Base-by-base conservation (phyloP, 345 rosid genomes). In the Acer campestre region DNA sequence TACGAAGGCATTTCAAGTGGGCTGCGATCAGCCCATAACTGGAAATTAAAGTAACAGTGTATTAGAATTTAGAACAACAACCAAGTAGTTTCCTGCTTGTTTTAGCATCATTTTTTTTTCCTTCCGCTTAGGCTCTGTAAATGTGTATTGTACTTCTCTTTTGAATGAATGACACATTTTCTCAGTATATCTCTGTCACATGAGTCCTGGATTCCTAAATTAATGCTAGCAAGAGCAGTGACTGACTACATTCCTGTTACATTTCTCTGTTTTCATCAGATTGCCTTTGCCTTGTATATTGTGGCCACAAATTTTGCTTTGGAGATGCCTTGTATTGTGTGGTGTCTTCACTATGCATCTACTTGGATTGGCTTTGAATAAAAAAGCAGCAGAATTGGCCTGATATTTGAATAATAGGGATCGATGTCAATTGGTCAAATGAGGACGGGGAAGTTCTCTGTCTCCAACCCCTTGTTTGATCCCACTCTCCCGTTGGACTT, bases 1-100 rank as follows among this genome's bases (percentile, higher is more conserved):
- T 92, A 95, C 18, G 96, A 91, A 74, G 96, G 99, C 56, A 95
- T 95, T 70, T 61, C 86, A 25, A 88, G 80, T 20, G 98, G 87
- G 13, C 98, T 92, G 2, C 89, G 99, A 61, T 83, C 89, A 69
- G 93, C 97, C 20, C 98, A 95, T 84, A 85, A 81, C 75, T 95
- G 99, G 99, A 87, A 84, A 80, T 82, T 95, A 67, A 93, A 84
- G 75, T 79, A 64, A 42, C 79, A 84, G 82, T 72, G 35, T 64
- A 51, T 20, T 35, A 20, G 70, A 75, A 31, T 2, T 20, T 35
- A 20, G 70, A 75, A 31, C 5, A 4, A 14, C 51, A 65, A 4
- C 6, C 22, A 35, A n/a, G 12, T 31, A 65, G 55, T 9, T 64
- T 59, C 13, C 38, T 13, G 3, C 20, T 73, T 62, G n/a, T n/a